Percentiles rank a stretch among this genome's conserved stretches.
Conservation (phyloP, 306 rosid genomes). For the Cucurbita pepo region DNA sequence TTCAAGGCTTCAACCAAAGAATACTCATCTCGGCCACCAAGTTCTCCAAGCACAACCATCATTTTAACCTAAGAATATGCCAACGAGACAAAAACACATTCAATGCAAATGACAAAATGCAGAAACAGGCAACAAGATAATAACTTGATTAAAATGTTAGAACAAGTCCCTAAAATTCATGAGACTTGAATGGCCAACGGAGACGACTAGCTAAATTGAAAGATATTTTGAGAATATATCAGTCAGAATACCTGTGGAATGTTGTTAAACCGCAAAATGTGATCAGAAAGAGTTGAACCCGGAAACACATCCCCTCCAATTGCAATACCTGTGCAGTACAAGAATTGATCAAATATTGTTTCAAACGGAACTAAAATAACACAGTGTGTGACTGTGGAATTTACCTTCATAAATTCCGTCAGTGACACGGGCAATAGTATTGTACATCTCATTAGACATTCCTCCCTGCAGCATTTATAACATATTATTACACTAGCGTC, state of each 20-base stretch:
- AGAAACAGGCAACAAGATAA: neutral
- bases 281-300: constrained; percentile 94
- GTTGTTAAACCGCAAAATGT: constrained; percentile 88
- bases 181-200: neutral
- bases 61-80: constrained; percentile 49
- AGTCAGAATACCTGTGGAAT: constrained; percentile 59
- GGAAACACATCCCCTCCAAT: constrained; percentile 99
- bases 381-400: neutral
- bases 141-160: neutral
- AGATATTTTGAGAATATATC: constrained; percentile 1
- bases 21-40: constrained; percentile 92
- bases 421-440: constrained; percentile 72
- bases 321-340: constrained; percentile 58
- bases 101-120: neutral
- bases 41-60: constrained; percentile 95
- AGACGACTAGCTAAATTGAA: neutral
- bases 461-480: constrained; percentile 63
- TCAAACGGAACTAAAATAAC: neutral
- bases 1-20: constrained; percentile 88
- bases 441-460: constrained; percentile 94
- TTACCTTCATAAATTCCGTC: constrained; percentile 94
- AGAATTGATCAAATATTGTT: neutral
- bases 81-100: constrained; percentile 7
- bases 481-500: neutral
- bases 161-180: neutral